Evolutionary conservation across 768 basidiomycete genomes (phyloP).

Genomic region (Boletus rubescentipes): DNA sequence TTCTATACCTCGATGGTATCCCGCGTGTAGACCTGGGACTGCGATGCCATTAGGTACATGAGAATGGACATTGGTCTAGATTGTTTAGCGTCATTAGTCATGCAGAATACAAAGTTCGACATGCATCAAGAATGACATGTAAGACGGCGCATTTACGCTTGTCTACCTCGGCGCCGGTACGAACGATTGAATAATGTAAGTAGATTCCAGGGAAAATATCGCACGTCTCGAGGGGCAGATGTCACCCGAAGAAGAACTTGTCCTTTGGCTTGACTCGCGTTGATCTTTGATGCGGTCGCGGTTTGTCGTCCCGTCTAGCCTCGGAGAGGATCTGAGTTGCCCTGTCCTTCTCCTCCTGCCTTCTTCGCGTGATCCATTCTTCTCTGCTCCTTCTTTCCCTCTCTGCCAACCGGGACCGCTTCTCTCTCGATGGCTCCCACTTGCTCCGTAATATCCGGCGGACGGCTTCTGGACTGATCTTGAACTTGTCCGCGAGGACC

Average conservation of each 20-base stretch:
- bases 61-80: constrained; percentile 11
- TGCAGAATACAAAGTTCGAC: background rate
- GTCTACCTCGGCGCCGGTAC: background rate
- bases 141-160: constrained; percentile 5
- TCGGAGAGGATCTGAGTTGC: constrained; percentile 36
- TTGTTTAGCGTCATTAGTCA: background rate
- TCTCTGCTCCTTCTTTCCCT: constrained; percentile 48
- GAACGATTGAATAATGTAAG: background rate
- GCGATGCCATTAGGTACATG: constrained; percentile 5
- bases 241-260: constrained; percentile 44
- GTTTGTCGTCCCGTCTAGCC: constrained; percentile 14
- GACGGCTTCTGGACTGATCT: constrained; percentile 78
- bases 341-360: constrained; percentile 42
- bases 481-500: constrained; percentile 73
- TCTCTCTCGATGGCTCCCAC: constrained; percentile 62
- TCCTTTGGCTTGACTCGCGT: constrained; percentile 33
- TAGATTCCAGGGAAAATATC: background rate
- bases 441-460: constrained; percentile 74
- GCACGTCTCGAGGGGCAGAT: constrained; percentile 11
- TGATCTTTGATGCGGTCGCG: constrained; percentile 9
- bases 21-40: constrained; percentile 1
- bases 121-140: constrained; percentile 8
- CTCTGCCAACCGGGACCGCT: constrained; percentile 47
- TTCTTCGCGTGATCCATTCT: constrained; percentile 37
- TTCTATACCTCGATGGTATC: constrained; percentile 6